These are phyloP conservation scores for Fomitopsis schrenkii DNA, from an alignment of 1,284 basidiomycete genomes.

Conservation along the genomic window DNA sequence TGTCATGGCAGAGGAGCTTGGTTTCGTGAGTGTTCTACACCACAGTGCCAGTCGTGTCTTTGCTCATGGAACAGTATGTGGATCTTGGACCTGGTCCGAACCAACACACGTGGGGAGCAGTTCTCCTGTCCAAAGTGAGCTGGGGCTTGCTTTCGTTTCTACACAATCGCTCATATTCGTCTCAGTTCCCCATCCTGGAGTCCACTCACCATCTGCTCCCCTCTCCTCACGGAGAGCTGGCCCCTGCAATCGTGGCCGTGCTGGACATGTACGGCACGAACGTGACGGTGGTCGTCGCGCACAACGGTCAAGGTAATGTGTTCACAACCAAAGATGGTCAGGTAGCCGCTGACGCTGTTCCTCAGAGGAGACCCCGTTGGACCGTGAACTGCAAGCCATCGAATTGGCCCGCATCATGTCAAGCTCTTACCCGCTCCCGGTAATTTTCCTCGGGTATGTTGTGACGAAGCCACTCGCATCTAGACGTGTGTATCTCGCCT, in stretches of 20 bases:
- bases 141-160: neutral
- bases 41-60: neutral
- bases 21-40: conserved; percentile 57
- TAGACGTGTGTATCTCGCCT: conserved; percentile 48
- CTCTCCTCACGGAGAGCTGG: conserved; percentile 86
- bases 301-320: conserved; percentile 83
- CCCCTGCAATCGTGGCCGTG: conserved; percentile 88
- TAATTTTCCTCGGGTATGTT: conserved; percentile 85
- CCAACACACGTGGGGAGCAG: conserved; percentile 90
- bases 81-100: conserved; percentile 87
- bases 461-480: conserved; percentile 75
- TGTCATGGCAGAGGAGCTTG: conserved; percentile 73
- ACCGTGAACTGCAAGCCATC: conserved; percentile 84
- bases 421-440: conserved; percentile 68
- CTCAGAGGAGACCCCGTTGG: conserved; percentile 81
- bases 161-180: neutral
- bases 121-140: conserved; percentile 72
- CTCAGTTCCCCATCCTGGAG: conserved; percentile 85
- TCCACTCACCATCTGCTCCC: conserved; percentile 89
- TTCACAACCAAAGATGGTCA: neutral
- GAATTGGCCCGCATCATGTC: conserved; percentile 82
- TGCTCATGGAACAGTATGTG: conserved; percentile 47
- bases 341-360: neutral
- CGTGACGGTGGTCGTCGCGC: conserved; percentile 82
- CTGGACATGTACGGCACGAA: conserved; percentile 81